phyloP scores from a whole-genome alignment of 2,329 filamentous ascomycete genomes.

The Cordyceps tenuipes region DNA sequence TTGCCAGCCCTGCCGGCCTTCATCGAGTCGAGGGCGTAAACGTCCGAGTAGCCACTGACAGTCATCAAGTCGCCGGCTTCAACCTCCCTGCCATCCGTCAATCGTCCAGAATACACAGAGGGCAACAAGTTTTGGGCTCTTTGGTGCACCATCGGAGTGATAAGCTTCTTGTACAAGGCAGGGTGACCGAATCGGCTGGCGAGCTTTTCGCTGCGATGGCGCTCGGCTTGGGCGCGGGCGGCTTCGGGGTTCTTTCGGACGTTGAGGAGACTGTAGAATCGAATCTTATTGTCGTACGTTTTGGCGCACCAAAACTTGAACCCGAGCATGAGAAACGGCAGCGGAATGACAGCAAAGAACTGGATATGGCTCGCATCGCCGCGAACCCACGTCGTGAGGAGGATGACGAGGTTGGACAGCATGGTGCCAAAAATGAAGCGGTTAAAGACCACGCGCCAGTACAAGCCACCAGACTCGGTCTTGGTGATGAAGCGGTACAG shows the following conservation, averaged over 20 bases:
- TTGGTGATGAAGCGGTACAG: conserved; percentile 96
- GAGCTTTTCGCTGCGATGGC: conserved; percentile 57
- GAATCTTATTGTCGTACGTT: conserved; percentile 69
- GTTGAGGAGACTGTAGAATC: conserved; percentile 67
- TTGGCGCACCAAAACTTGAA: conserved; percentile 83
- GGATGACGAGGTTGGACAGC: conserved; percentile 70
- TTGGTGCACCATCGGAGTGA: conserved; percentile 91
- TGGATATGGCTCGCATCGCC: conserved; percentile 51
- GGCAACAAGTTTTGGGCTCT: conserved; percentile 80
- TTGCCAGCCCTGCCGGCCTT: conserved; percentile 42
- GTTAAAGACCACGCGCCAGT: conserved; percentile 89
- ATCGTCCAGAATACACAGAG: conserved; percentile 75
- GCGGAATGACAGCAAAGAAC: conserved; percentile 62
- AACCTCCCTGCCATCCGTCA: conserved; percentile 57
- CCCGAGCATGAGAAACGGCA: conserved; percentile 66
- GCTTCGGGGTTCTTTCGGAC: conserved; percentile 38
- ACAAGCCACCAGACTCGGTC: conserved; percentile 87
- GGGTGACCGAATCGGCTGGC: conserved; percentile 82
- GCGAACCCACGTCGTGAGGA: conserved; percentile 64
- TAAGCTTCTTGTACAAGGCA: conserved; percentile 77
- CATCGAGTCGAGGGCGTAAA: conserved; percentile 77
- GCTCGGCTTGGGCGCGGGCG: conserved; percentile 41
- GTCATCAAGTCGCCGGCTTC: conserved; percentile 48
- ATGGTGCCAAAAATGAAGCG: conserved; percentile 78
- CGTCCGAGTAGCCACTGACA: conserved; percentile 71